phyloP scores from a whole-genome alignment of 345 rosid species.

The Salix purpurea region DNA sequence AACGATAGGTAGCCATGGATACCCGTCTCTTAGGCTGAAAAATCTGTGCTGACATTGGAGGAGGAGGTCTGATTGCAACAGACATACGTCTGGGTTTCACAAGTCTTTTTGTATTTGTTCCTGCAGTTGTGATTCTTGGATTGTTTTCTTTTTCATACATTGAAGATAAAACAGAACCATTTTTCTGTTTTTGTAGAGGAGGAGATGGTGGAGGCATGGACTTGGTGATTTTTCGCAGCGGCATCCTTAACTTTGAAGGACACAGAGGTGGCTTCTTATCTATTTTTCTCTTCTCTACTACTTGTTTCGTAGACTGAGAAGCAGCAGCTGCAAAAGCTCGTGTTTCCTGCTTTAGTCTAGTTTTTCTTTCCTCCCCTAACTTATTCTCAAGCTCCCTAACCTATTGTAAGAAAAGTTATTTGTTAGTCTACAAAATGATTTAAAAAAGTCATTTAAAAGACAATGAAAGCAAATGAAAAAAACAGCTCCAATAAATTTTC shows the following conservation, averaged over 20 bases:
- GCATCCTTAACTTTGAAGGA: constrained; percentile 66
- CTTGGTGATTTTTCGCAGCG: constrained; percentile 71
- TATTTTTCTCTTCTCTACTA: constrained; percentile 35
- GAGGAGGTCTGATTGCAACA: constrained; percentile 55
- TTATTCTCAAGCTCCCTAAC: constrained; percentile 80
- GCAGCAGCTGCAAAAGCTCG: constrained; percentile 48
- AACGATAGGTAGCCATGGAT: constrained; percentile 70
- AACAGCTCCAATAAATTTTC: not conserved
- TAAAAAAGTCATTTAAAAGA: not conserved
- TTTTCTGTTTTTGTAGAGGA: constrained; percentile 33
- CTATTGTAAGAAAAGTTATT: constrained; percentile 25
- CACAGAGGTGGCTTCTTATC: constrained; percentile 71
- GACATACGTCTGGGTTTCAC: constrained; percentile 71
- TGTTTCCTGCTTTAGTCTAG: constrained; percentile 77
- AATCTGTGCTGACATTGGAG: constrained; percentile 31
- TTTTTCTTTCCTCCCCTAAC: constrained; percentile 38
- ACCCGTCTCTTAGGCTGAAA: constrained; percentile 67
- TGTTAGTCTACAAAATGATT: not conserved
- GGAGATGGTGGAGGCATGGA: constrained; percentile 63
- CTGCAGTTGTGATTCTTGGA: constrained; percentile 19
- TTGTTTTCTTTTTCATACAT: constrained; percentile 48
- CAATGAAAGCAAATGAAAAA: not conserved
- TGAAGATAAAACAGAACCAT: constrained; percentile 24
- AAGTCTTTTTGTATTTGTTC: constrained; percentile 30
- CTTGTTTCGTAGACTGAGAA: constrained; percentile 36